Percentiles rank a stretch among this genome's conserved stretches.
Conservation (phyloP, 83 land plant genomes). For the Larix sibirica region DNA sequence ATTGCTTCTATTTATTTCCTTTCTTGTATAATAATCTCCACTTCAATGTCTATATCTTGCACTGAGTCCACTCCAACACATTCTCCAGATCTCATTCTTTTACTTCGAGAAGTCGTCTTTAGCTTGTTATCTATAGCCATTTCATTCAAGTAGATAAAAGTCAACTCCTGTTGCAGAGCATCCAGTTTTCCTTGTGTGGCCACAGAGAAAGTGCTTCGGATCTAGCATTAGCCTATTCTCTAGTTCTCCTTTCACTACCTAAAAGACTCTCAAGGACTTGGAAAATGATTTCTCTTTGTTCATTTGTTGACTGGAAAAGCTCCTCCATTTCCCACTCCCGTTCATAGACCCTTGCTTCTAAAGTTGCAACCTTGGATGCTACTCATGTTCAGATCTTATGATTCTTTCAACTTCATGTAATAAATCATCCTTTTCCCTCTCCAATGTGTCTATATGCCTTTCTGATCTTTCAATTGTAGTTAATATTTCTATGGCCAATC, state of each 20-base stretch:
- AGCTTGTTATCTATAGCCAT: slow-evolving; percentile 73
- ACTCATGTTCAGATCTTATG: slow-evolving; percentile 55
- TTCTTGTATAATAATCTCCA: slow-evolving; percentile 31
- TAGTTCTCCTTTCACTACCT: slow-evolving; percentile 68
- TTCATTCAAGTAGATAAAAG: slow-evolving; percentile 67
- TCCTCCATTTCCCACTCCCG: slow-evolving; percentile 85
- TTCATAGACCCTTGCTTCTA: slow-evolving; percentile 77
- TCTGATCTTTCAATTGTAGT: slow-evolving; percentile 71
- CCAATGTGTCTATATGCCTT: slow-evolving; percentile 65
- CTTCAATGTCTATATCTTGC: slow-evolving; percentile 63
- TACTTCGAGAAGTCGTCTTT: slow-evolving; percentile 56
- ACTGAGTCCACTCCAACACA: slow-evolving; percentile 52
- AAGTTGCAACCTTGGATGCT: slow-evolving; percentile 30
- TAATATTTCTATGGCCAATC: slow-evolving; percentile 76
- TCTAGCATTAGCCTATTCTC: slow-evolving; percentile 70
- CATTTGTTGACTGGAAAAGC: slow-evolving; percentile 61
- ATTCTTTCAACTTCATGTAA: slow-evolving; percentile 48
- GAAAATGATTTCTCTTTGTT: slow-evolving; percentile 81
- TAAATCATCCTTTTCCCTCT: slow-evolving; percentile 61
- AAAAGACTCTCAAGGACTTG: slow-evolving; percentile 75
- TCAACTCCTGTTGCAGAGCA: slow-evolving; percentile 68
- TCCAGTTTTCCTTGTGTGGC: slow-evolving; percentile 77
- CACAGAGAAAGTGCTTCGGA: slow-evolving; percentile 79
- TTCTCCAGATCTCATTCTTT: slow-evolving; percentile 62
- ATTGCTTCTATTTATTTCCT: slow-evolving; percentile 45